A percentile compares a stretch with the other conserved stretches of the same genome.
phyloP scores from a whole-genome alignment of 371 early-diverging fungal species.

The Sporodiniella umbellata region DNA sequence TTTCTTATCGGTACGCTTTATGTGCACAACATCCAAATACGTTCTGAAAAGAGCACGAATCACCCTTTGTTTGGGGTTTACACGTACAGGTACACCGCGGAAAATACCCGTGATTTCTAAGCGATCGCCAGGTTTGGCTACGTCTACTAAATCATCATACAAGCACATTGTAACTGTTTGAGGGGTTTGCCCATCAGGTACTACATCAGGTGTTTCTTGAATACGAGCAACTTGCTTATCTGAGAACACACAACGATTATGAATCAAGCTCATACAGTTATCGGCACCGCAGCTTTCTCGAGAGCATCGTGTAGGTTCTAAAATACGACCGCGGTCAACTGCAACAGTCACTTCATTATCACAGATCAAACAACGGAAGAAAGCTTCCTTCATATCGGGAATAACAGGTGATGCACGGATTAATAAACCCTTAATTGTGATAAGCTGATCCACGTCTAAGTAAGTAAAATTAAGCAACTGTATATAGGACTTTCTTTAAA shows the following conservation, averaged over 20 bases:
- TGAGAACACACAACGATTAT: slow-evolving; percentile 91
- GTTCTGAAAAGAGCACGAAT: slow-evolving; percentile 96
- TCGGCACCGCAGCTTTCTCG: slow-evolving; percentile 72
- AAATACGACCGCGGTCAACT: slow-evolving; percentile 89
- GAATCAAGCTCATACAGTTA: slow-evolving; percentile 86
- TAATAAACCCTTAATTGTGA: slow-evolving; percentile 95
- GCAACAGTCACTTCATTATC: slow-evolving; percentile 79
- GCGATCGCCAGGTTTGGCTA: slow-evolving; percentile 94
- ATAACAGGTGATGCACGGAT: slow-evolving; percentile 92
- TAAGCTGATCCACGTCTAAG: slow-evolving; percentile 95
- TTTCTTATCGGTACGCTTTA: slow-evolving; percentile 77
- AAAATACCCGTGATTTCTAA: slow-evolving; percentile 96
- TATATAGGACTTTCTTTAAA: background rate
- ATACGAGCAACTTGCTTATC: slow-evolving; percentile 97
- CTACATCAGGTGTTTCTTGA: slow-evolving; percentile 98
- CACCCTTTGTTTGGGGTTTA: slow-evolving; percentile 90
- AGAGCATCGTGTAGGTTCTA: slow-evolving; percentile 92
- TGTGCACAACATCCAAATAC: slow-evolving; percentile 95
- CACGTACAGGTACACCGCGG: slow-evolving; percentile 94
- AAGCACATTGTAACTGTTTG: slow-evolving; percentile 92
- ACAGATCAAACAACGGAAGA: slow-evolving; percentile 91
- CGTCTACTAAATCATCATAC: slow-evolving; percentile 96
- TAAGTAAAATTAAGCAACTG: background rate
- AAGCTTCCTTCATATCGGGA: slow-evolving; percentile 93
- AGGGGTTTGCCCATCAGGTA: slow-evolving; percentile 99